A percentile compares a stretch with the other conserved stretches of the same genome.
Conservation (phyloP, 2,329 filamentous ascomycete genomes). For the Zopfia rhizophila region DNA sequence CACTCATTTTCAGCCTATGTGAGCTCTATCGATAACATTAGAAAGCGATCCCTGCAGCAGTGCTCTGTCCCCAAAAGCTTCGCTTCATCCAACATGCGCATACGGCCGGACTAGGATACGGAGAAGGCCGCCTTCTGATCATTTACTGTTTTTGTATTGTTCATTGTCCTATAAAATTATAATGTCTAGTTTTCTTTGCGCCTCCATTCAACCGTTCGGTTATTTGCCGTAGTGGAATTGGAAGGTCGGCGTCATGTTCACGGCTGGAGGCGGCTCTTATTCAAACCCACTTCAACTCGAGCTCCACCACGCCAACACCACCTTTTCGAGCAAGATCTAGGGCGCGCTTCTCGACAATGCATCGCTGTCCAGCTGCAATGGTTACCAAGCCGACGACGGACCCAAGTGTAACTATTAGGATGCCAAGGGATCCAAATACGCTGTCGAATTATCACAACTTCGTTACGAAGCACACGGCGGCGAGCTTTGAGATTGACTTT, state of each 20-base stretch:
- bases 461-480: constrained; percentile 83
- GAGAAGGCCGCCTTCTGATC: too few species aligned
- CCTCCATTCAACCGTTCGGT: neutral
- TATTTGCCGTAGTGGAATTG: constrained; percentile 6
- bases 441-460: constrained; percentile 91
- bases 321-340: too few species aligned
- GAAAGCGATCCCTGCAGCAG: too few species aligned
- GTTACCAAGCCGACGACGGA: constrained; percentile 51
- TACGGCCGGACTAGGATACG: too few species aligned
- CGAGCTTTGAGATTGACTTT: constrained; percentile 86
- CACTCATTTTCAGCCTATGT: too few species aligned
- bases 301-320: constrained; percentile 2
- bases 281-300: constrained; percentile 6
- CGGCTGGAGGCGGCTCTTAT: constrained; percentile 16
- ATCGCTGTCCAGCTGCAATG: constrained; percentile 43
- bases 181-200: neutral
- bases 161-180: too few species aligned
- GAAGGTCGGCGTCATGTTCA: constrained; percentile 12
- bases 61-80: too few species aligned
- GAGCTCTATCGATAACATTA: too few species aligned
- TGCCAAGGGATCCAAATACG: constrained; percentile 83
- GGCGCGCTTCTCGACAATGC: constrained; percentile 28
- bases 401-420: constrained; percentile 49
- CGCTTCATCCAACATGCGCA: too few species aligned
- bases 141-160: too few species aligned